phyloP scores from a whole-genome alignment of 148 eudicot species.

The Fagopyrum esculentum region DNA sequence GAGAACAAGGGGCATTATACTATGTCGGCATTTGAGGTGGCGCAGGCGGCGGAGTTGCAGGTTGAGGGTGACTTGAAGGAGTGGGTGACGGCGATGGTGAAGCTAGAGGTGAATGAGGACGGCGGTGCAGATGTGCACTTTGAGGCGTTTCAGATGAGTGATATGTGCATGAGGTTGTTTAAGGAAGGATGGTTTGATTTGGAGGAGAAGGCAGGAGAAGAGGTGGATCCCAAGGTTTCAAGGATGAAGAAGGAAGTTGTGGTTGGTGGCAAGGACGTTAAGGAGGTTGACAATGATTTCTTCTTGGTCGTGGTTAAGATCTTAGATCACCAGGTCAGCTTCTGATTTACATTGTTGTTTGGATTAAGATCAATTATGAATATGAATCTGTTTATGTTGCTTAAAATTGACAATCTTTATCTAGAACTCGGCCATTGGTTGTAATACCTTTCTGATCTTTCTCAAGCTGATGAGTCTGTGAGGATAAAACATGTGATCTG shows the following conservation, averaged over 20 bases:
- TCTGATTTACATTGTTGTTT: not conserved
- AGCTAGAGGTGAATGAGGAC: slow-evolving; percentile 83
- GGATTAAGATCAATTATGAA: not conserved
- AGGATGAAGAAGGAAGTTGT: slow-evolving; percentile 91
- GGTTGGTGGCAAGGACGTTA: slow-evolving; percentile 86
- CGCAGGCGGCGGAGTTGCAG: slow-evolving; percentile 80
- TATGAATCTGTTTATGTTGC: not conserved
- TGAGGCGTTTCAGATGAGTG: slow-evolving; percentile 99
- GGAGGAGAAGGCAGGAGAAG: slow-evolving; percentile 40
- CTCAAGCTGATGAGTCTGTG: not conserved
- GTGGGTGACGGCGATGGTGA: slow-evolving; percentile 95
- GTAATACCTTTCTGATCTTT: no score
- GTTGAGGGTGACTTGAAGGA: slow-evolving; percentile 77
- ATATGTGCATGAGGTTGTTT: slow-evolving; percentile 79
- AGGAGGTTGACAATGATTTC: slow-evolving; percentile 89
- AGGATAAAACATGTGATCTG: not conserved
- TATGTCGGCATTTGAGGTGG: slow-evolving; percentile 66
- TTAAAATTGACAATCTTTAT: not conserved
- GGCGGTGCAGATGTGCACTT: slow-evolving; percentile 87
- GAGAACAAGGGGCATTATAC: slow-evolving; percentile 76
- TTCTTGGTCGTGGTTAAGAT: slow-evolving; percentile 94
- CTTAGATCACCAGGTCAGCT: slow-evolving; percentile 74
- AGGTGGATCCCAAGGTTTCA: slow-evolving; percentile 71
- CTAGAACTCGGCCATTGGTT: not conserved
- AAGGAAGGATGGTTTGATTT: slow-evolving; percentile 86